Percentiles rank a stretch among this genome's conserved stretches.
Evolutionary conservation across 2,329 filamentous ascomycete genomes (phyloP).

Genomic region (Penicillium palitans): DNA sequence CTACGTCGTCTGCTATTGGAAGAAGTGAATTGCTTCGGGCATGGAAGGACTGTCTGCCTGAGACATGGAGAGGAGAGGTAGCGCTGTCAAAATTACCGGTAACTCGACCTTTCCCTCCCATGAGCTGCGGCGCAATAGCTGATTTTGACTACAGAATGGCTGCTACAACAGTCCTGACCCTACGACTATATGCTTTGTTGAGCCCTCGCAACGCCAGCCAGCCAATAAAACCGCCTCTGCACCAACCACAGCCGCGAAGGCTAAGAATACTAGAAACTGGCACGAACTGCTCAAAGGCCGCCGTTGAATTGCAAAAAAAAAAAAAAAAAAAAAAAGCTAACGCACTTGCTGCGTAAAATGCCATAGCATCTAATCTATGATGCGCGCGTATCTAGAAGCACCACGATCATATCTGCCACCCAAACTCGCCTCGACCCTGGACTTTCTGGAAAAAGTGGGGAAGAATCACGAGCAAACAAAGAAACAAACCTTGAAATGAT

Average conservation of each 20-base stretch:
- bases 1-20: constrained; percentile 30
- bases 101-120: neutral
- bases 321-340: neutral
- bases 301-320: constrained; percentile 26
- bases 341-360: constrained; percentile 6
- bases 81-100: constrained; percentile 37
- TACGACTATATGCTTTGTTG: constrained; percentile 40
- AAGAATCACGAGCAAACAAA: constrained; percentile 8
- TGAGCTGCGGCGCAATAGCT: neutral
- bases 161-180: constrained; percentile 38
- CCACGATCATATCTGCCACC: constrained; percentile 18
- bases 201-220: constrained; percentile 33
- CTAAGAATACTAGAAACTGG: constrained; percentile 45
- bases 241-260: constrained; percentile 24
- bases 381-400: constrained; percentile 20
- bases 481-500: constrained; percentile 10
- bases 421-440: constrained; percentile 15
- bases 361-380: constrained; percentile 18
- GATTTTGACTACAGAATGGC: constrained; percentile 26
- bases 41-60: constrained; percentile 48
- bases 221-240: constrained; percentile 28
- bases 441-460: constrained; percentile 2
- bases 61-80: constrained; percentile 43
- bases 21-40: constrained; percentile 37
- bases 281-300: constrained; percentile 45